phyloP scores from a whole-genome alignment of 2,329 filamentous ascomycete species.

The Aspergillus fischeri region DNA sequence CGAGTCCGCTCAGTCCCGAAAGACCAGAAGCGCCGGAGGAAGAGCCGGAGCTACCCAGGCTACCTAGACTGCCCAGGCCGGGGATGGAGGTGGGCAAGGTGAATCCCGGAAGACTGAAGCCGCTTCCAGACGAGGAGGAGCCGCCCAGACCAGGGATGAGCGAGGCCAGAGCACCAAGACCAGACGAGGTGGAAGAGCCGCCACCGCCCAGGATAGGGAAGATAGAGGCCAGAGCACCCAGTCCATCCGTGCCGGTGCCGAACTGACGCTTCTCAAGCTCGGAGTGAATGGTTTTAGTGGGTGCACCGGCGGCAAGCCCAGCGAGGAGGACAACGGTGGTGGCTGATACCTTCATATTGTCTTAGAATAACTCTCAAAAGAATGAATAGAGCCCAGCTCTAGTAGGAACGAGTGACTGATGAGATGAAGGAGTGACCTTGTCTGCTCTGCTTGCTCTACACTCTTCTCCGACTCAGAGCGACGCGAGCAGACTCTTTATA shows the following conservation, averaged over 20 bases:
- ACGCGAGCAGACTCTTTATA: background rate
- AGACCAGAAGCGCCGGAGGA: background rate
- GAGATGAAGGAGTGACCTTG: background rate
- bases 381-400: conserved; percentile 17
- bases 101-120: background rate
- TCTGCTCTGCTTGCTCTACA: no score
- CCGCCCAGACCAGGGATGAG: background rate
- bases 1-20: background rate
- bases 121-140: background rate
- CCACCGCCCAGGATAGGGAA: conserved; percentile 3
- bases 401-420: background rate
- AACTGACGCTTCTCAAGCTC: conserved; percentile 19
- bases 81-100: background rate
- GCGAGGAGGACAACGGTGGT: conserved; percentile 18
- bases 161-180: background rate
- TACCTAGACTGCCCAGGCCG: background rate
- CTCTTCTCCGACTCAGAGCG: no score
- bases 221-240: conserved; percentile 11
- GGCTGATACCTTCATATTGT: conserved; percentile 21
- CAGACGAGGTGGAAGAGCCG: background rate
- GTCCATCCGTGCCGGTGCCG: conserved; percentile 5
- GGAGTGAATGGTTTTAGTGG: conserved; percentile 5
- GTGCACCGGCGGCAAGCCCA: conserved; percentile 22
- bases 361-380: background rate
- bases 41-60: background rate